Base-by-base conservation (phyloP, 768 basidiomycete species). In the Amanita polypyramis region DNA sequence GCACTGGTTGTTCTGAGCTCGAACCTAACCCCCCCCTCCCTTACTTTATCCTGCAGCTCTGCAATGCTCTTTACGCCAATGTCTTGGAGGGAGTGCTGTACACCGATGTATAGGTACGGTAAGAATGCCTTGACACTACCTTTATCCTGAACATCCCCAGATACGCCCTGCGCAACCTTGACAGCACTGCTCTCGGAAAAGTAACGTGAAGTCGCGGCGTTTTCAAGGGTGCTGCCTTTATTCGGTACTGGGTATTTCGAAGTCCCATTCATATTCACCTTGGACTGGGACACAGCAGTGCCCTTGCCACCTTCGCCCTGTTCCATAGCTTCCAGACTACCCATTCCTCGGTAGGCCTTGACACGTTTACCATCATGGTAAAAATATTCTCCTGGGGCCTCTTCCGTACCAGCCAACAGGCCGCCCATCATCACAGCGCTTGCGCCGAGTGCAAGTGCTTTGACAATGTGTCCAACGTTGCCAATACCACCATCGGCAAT, bases 351-450 rank as follows among this genome's bases (percentile, higher is more conserved):
- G 69, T 98, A 99, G 29, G 94, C 82, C 76, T 99, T 99, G 62
- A 98, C 92, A 41, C 96, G 85, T 73, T 96, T 96, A 53, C 96
- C 96, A 54, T 97, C 94, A 60, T 98, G 94, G 68, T 95, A 99
- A 65, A 96, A 98, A 72, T 96, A 99, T 69, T 98, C 93, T 56
- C 96, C 96, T 0, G 96, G 96, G 0, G 93, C 91, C 65, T 99
- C 95, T 53, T 90, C 83, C 30, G 96, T 98, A 25, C 95, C 95
- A 2, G 96, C 96, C 21, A 99, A 73, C 41, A 98, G 67, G 7
- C 91, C 85, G 38, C 96, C 96, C 96, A 99, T 97, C 96, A 98
- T 98, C 45, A 98, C 93, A 3, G 92, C 94, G 19, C 85, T 82
- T 2, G 95, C 96, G 44, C 96, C 96, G 11, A 98, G 77, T 1